Evolutionary conservation across 148 eudicot species (phyloP).

Genomic region (Camellia granthamiana): DNA sequence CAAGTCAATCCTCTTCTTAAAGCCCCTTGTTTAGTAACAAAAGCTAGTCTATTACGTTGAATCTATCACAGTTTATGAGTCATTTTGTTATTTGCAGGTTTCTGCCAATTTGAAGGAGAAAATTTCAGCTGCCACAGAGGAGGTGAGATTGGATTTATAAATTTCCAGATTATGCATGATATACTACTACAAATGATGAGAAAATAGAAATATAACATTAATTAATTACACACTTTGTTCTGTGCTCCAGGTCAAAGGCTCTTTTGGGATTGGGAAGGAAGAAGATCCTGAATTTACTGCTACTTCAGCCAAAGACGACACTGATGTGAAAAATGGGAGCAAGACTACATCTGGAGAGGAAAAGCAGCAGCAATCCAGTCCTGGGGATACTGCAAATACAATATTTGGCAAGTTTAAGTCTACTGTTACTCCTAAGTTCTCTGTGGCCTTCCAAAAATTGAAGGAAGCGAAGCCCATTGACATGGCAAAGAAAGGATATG

Average conservation of each 20-base stretch:
- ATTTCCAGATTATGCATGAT: neutral
- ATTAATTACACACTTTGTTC: neutral
- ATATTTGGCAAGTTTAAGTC: slow-evolving; percentile 60
- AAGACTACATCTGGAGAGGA: slow-evolving; percentile 38
- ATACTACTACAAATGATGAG: neutral
- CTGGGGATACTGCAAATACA: slow-evolving; percentile 45
- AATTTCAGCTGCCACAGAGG: slow-evolving; percentile 77
- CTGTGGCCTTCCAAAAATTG: slow-evolving; percentile 65
- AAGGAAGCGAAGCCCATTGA: slow-evolving; percentile 85
- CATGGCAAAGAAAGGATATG: slow-evolving; percentile 74
- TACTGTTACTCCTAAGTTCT: slow-evolving; percentile 62
- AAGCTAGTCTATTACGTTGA: neutral
- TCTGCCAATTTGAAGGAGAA: slow-evolving; percentile 77
- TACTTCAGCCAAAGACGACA: slow-evolving; percentile 12
- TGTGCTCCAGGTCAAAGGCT: slow-evolving; percentile 59
- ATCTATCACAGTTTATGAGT: neutral
- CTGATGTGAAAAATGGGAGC: slow-evolving; percentile 28
- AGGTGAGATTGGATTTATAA: slow-evolving; percentile 43
- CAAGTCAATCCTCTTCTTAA: too few species aligned
- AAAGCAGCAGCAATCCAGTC: slow-evolving; percentile 51
- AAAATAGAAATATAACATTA: neutral
- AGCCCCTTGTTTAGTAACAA: neutral
- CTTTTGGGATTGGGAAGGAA: slow-evolving; percentile 64
- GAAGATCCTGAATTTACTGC: slow-evolving; percentile 34
- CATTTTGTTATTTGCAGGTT: slow-evolving; percentile 43